These are phyloP conservation scores for Spergularia bocconei DNA, from an alignment of 148 eudicot genomes.

Conservation along the genomic window DNA sequence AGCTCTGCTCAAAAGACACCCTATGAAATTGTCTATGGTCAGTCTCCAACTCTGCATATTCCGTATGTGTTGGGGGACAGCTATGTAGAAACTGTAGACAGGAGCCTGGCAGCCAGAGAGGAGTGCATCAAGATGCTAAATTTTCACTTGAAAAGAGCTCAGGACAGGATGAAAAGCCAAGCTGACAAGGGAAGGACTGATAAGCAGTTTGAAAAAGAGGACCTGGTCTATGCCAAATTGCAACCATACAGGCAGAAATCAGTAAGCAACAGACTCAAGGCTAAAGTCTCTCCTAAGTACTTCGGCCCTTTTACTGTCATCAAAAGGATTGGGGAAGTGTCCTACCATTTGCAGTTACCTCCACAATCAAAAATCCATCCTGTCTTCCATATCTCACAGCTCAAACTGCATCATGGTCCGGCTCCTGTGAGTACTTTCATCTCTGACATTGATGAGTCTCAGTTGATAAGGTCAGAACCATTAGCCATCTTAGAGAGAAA, in stretches of 20 bases:
- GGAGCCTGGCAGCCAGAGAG: background rate
- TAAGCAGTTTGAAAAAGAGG: background rate
- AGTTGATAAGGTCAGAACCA: no score
- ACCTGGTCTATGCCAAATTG: background rate
- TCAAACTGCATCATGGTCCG: background rate
- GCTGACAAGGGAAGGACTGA: background rate
- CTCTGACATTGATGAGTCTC: no score
- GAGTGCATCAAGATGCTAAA: background rate
- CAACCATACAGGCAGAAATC: background rate
- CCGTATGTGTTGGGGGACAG: background rate
- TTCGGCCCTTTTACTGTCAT: background rate
- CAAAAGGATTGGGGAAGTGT: background rate
- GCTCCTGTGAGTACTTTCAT: no score
- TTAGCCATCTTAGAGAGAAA: no score
- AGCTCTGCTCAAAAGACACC: background rate
- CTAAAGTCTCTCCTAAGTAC: background rate
- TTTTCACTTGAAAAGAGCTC: background rate
- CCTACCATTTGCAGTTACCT: background rate
- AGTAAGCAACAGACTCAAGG: background rate
- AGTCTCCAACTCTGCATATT: background rate
- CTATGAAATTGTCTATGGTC: constrained; percentile 8
- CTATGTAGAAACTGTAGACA: background rate
- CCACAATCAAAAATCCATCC: background rate
- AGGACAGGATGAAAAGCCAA: background rate
- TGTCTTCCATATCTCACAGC: background rate